Percentiles rank a stretch among this genome's conserved stretches.
Evolutionary conservation across 2,329 filamentous ascomycete genomes (phyloP).

Genomic region (Trichophyton verrucosum): DNA sequence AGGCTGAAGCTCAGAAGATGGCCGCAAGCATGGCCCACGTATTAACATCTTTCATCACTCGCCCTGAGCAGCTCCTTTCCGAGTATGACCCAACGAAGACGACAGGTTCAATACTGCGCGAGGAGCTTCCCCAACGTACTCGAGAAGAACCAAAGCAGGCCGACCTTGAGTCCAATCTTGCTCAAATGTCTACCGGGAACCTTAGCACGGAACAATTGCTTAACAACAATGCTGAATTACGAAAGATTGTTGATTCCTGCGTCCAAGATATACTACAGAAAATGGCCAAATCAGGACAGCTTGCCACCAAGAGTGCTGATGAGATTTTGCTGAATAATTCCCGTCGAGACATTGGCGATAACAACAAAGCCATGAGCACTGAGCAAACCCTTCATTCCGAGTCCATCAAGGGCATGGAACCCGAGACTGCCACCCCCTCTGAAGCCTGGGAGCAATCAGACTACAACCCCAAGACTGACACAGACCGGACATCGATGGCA

Average conservation of each 20-base stretch:
- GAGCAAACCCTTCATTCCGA: not conserved
- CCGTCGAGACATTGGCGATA: not conserved
- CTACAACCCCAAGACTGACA: constrained; percentile 11
- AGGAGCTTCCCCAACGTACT: not conserved
- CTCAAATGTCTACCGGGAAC: not conserved
- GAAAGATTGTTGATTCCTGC: constrained; percentile 11
- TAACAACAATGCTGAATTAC: constrained; percentile 7
- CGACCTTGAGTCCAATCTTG: not conserved
- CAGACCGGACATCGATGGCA: constrained; percentile 10
- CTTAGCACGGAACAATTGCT: not conserved
- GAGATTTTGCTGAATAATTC: constrained; percentile 8
- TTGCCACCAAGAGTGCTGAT: not conserved
- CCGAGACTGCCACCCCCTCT: not conserved
- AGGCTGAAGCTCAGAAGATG: constrained; percentile 22
- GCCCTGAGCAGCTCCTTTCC: constrained; percentile 12
- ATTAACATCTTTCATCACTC: constrained; percentile 23
- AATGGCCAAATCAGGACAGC: constrained; percentile 10
- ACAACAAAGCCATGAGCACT: not conserved
- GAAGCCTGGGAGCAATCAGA: constrained; percentile 6
- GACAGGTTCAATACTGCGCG: not conserved
- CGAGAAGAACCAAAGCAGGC: not conserved
- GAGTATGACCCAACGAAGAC: constrained; percentile 1
- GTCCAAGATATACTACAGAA: constrained; percentile 11
- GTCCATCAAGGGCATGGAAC: not conserved
- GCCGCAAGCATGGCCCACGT: constrained; percentile 22